These are phyloP conservation scores for Porphyra umbilicalis DNA, from an alignment of 31 red algal species.

Conservation along the genomic window DNA sequence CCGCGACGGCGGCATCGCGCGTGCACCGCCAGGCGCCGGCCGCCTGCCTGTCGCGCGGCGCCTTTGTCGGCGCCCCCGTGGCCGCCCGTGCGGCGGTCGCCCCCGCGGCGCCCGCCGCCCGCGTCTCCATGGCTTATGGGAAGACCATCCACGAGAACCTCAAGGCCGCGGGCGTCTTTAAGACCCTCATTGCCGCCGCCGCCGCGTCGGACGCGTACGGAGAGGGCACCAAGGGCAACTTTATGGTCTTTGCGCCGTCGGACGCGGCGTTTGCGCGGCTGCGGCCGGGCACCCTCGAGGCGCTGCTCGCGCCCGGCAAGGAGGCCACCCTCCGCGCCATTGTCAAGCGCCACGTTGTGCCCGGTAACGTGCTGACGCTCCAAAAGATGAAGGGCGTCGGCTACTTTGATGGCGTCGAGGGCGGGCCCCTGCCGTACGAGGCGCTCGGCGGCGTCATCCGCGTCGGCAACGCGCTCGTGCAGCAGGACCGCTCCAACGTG, in stretches of 20 bases:
- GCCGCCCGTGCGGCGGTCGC: background rate
- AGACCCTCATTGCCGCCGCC: conserved; percentile 10
- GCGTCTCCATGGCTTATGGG: conserved; percentile 7
- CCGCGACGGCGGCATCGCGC: background rate
- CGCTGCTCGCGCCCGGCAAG: conserved; percentile 1
- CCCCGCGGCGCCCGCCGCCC: background rate
- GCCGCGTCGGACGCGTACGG: conserved; percentile 4
- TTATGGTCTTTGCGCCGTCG: conserved; percentile 48
- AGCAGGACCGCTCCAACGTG: conserved; percentile 4
- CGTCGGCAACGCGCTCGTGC: conserved; percentile 22
- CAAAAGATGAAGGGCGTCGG: conserved; percentile 34
- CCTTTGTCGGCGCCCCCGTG: background rate
- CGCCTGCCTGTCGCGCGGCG: background rate
- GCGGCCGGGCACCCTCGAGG: conserved; percentile 16
- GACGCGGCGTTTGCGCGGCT: conserved; percentile 37
- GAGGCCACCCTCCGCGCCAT: conserved; percentile 11
- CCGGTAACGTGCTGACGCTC: conserved; percentile 9
- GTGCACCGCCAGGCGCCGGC: background rate
- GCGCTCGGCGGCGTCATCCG: conserved; percentile 10
- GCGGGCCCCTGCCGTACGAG: conserved; percentile 35
- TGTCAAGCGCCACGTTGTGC: conserved; percentile 33
- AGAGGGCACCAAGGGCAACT: conserved; percentile 6
- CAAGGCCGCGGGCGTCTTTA: background rate
- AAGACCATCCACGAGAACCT: conserved; percentile 33
- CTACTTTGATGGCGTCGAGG: conserved; percentile 21